Percentiles rank a stretch among this genome's conserved stretches.
Conservation (phyloP, 148 eudicot species). For the Beta vulgaris region DNA sequence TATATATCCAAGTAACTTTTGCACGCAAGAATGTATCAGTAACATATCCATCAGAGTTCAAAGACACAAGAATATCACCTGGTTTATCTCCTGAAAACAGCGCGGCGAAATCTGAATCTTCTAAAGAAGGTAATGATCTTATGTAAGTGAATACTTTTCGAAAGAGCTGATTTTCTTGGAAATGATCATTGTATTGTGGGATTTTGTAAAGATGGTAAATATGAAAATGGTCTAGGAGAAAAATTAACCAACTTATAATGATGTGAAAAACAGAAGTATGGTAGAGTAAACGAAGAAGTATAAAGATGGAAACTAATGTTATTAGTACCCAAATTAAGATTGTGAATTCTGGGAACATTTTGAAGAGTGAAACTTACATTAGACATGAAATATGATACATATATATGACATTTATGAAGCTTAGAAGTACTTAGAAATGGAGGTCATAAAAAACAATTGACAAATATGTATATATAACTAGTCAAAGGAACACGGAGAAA, state of each 20-base stretch:
- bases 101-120: conserved; percentile 55
- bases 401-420: no score
- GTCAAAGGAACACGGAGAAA: conserved; percentile 22
- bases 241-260: conserved; percentile 20
- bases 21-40: conserved; percentile 46
- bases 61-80: conserved; percentile 45
- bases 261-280: conserved; percentile 35
- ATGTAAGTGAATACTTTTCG: conserved; percentile 47
- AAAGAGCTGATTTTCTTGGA: conserved; percentile 54
- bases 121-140: conserved; percentile 44
- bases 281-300: conserved; percentile 29
- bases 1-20: conserved; percentile 43
- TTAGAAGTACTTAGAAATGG: no score
- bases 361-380: background rate
- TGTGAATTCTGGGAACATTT: conserved; percentile 16
- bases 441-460: conserved; percentile 6
- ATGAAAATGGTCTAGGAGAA: conserved; percentile 34
- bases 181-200: conserved; percentile 48
- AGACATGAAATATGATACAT: background rate
- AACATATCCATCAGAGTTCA: conserved; percentile 42
- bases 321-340: conserved; percentile 12
- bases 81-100: conserved; percentile 51
- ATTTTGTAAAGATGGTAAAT: conserved; percentile 48
- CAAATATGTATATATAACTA: background rate
- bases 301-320: conserved; percentile 1